phyloP scores from a whole-genome alignment of 345 rosid genomes.

The Tarenaya hassleriana region DNA sequence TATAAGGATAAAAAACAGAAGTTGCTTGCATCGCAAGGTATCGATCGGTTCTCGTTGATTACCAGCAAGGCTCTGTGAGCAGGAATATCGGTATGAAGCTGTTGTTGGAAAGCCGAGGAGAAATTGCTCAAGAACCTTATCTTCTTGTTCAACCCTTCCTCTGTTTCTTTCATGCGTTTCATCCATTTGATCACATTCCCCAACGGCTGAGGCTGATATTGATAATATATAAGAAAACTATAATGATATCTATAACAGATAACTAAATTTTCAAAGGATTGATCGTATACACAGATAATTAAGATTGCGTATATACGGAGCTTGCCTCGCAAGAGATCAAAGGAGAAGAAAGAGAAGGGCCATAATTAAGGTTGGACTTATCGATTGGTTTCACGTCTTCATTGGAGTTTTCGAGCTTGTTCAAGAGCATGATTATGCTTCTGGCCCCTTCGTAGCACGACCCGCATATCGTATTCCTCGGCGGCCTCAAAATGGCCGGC shows the following conservation, averaged over 20 bases:
- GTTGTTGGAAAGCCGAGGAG: slow-evolving; percentile 39
- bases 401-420: slow-evolving; percentile 43
- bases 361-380: slow-evolving; percentile 18
- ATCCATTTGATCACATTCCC: slow-evolving; percentile 63
- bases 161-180: slow-evolving; percentile 49
- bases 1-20: background rate
- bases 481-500: slow-evolving; percentile 70
- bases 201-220: slow-evolving; percentile 33
- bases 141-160: slow-evolving; percentile 53
- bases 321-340: slow-evolving; percentile 62
- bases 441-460: slow-evolving; percentile 73
- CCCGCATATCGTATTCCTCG: slow-evolving; percentile 78
- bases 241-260: background rate
- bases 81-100: slow-evolving; percentile 58
- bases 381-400: slow-evolving; percentile 13
- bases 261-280: background rate
- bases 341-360: slow-evolving; percentile 26
- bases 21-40: background rate
- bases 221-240: background rate
- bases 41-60: background rate
- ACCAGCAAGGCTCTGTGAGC: slow-evolving; percentile 73
- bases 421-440: slow-evolving; percentile 42
- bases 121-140: slow-evolving; percentile 53
- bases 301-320: slow-evolving; percentile 12
- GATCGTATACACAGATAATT: background rate